Evolutionary conservation across 2,329 filamentous ascomycete species (phyloP).

Genomic region (Geosmithia morbida): DNA sequence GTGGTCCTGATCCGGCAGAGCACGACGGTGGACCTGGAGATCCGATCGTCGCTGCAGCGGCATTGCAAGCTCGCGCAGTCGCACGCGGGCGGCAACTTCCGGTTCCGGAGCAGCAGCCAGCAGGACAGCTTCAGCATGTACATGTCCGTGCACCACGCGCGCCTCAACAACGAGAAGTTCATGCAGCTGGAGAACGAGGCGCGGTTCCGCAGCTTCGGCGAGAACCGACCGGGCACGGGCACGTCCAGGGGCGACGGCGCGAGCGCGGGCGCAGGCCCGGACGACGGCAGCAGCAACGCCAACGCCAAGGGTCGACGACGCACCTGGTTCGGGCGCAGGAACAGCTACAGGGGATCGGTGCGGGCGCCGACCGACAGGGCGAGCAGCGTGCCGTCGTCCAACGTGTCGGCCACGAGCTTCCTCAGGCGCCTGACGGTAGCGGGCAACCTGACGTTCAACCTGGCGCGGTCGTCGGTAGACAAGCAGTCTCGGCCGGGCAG

Average conservation of each 20-base stretch:
- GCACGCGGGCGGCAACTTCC: conserved; percentile 60
- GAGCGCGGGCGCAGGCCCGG: conserved; percentile 29
- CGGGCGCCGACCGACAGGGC: conserved; percentile 54
- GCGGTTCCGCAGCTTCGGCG: conserved; percentile 58
- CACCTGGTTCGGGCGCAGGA: conserved; percentile 48
- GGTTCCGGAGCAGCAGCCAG: conserved; percentile 69
- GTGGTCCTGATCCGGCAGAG: conserved; percentile 81
- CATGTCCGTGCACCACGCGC: conserved; percentile 70
- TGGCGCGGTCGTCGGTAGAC: conserved; percentile 63
- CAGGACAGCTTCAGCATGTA: conserved; percentile 75
- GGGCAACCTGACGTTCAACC: conserved; percentile 62
- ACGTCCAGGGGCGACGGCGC: conserved; percentile 24
- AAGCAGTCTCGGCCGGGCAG: conserved; percentile 34
- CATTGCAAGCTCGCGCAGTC: conserved; percentile 52
- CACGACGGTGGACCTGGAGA: conserved; percentile 85
- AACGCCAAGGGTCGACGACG: conserved; percentile 28
- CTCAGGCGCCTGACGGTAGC: conserved; percentile 62
- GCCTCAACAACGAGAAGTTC: conserved; percentile 87
- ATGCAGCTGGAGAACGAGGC: conserved; percentile 52
- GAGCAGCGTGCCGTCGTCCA: conserved; percentile 38
- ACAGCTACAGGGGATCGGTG: conserved; percentile 49
- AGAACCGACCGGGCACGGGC: conserved; percentile 31
- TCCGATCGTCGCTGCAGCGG: conserved; percentile 69
- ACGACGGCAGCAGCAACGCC: conserved; percentile 28
- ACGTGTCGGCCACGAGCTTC: conserved; percentile 62